phyloP scores from a whole-genome alignment of 1,139 yeast species.

The Candida dubliniensis region DNA sequence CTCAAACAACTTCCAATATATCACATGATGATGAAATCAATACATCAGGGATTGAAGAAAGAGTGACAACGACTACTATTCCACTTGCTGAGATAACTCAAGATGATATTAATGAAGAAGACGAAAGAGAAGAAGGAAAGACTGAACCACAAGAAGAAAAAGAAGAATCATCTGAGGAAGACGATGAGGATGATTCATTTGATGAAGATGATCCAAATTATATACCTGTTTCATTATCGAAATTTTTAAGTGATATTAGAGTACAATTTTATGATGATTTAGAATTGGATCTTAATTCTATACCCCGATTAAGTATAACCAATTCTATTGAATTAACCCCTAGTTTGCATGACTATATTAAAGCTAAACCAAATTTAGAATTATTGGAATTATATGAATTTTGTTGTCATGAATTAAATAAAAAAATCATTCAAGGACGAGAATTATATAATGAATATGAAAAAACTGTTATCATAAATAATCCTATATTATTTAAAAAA shows the following conservation, averaged over 20 bases:
- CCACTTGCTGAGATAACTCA: constrained; percentile 31
- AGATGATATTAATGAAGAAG: constrained; percentile 3
- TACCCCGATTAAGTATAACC: constrained; percentile 25
- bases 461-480: constrained; percentile 42
- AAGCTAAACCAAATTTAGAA: constrained; percentile 32
- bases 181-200: constrained; percentile 9
- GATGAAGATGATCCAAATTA: constrained; percentile 21
- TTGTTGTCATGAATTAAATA: constrained; percentile 53
- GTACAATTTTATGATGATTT: constrained; percentile 55
- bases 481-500: constrained; percentile 50
- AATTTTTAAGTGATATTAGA: constrained; percentile 48
- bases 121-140: background rate
- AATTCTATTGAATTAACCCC: constrained; percentile 15
- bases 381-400: constrained; percentile 51
- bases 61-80: constrained; percentile 23
- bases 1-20: constrained; percentile 1
- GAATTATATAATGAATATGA: constrained; percentile 45
- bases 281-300: constrained; percentile 35
- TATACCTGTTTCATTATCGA: constrained; percentile 36
- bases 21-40: constrained; percentile 4
- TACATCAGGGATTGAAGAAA: constrained; percentile 10
- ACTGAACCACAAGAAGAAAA: constrained; percentile 1
- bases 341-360: constrained; percentile 29
- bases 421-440: constrained; percentile 50
- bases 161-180: constrained; percentile 3